These are phyloP conservation scores for Ilex paraguariensis DNA, from an alignment of 305 asterid species.

Conservation along the genomic window DNA sequence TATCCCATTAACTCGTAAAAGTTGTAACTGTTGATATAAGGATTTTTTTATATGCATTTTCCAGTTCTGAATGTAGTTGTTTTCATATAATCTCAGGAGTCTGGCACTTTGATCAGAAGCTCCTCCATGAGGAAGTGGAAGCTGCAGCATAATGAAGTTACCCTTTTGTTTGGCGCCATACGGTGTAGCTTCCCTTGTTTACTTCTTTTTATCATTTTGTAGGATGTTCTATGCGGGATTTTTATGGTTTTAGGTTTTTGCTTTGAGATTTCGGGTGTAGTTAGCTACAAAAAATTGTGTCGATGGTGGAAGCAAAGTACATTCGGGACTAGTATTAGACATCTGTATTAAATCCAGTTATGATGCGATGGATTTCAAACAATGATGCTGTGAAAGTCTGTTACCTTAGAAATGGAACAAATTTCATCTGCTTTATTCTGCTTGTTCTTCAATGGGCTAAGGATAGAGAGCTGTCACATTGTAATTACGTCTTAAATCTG, in stretches of 20 bases:
- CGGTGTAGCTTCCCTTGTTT: no score
- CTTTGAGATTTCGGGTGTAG: background rate
- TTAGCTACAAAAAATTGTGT: background rate
- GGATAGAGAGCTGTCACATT: no score
- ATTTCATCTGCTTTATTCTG: no score
- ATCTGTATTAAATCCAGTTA: no score
- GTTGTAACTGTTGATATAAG: background rate
- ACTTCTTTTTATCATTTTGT: background rate
- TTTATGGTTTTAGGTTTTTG: background rate
- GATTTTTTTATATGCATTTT: background rate
- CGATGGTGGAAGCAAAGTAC: background rate
- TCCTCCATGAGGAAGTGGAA: conserved; percentile 40
- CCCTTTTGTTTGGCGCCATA: background rate
- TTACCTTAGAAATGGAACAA: no score
- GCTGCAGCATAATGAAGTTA: conserved; percentile 23
- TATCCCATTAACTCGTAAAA: no score
- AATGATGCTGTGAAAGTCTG: no score
- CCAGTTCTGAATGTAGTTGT: conserved; percentile 1
- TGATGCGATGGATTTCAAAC: no score
- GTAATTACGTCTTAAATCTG: no score
- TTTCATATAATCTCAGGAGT: conserved; percentile 42
- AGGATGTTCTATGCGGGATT: background rate
- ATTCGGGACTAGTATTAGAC: no score
- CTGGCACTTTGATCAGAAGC: conserved; percentile 82
- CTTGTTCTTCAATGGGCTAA: no score